A percentile compares a stretch with the other conserved stretches of the same genome.
phyloP scores from a whole-genome alignment of 148 eudicot species.

The Pharnaceum exiguum region DNA sequence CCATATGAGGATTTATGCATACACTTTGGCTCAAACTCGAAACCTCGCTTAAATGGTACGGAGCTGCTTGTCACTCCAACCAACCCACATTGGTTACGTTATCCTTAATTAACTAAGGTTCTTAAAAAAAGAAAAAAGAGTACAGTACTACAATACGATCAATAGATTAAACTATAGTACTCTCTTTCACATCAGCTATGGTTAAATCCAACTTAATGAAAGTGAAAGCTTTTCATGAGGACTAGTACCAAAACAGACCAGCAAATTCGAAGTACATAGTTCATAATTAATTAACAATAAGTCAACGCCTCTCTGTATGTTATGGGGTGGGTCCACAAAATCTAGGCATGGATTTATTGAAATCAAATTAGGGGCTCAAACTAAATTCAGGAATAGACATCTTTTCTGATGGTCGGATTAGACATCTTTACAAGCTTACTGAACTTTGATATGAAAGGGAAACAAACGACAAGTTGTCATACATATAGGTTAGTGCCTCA shows the following conservation, averaged over 20 bases:
- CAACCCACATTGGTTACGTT: no score
- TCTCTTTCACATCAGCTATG: no score
- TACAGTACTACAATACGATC: no score
- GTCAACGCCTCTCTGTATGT: background rate
- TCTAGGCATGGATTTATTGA: background rate
- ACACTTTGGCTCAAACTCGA: no score
- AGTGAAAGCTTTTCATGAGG: background rate
- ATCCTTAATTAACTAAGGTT: no score
- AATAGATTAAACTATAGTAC: no score
- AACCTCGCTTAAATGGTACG: no score
- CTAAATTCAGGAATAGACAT: background rate
- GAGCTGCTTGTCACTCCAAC: no score
- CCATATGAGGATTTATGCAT: no score
- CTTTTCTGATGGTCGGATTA: no score
- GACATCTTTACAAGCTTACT: background rate
- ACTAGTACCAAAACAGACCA: conserved; percentile 7
- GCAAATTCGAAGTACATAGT: conserved; percentile 1
- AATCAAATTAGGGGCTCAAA: conserved; percentile 13
- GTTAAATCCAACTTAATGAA: no score
- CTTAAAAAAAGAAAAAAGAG: no score
- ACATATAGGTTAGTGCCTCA: conserved; percentile 5
- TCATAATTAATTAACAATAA: background rate
- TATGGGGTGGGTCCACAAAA: conserved; percentile 5
- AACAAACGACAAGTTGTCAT: background rate
- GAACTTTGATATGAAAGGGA: background rate